A percentile compares a stretch with the other conserved stretches of the same genome.
Evolutionary conservation across 1,284 basidiomycete genomes (phyloP).

Genomic region (Sanghuangporus weigelae): DNA sequence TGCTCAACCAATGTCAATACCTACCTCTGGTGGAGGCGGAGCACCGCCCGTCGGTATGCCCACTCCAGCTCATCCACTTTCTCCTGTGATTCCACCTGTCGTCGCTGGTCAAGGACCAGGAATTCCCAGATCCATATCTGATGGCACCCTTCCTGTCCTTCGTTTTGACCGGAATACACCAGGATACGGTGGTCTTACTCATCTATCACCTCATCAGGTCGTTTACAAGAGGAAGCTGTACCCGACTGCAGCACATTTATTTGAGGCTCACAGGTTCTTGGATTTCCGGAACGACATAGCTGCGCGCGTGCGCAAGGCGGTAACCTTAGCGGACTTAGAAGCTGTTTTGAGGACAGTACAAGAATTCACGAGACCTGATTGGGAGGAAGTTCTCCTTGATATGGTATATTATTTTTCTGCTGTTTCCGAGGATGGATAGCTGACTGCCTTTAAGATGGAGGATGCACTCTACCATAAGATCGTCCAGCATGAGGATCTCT

Average conservation of each 20-base stretch:
- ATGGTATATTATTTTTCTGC: conserved; percentile 34
- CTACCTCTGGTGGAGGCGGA: background rate
- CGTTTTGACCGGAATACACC: conserved; percentile 31
- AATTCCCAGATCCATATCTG: background rate
- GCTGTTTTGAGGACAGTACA: conserved; percentile 38
- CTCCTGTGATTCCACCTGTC: background rate
- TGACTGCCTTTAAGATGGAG: conserved; percentile 42
- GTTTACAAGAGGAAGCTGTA: conserved; percentile 46
- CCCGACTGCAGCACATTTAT: conserved; percentile 59
- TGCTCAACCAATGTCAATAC: background rate
- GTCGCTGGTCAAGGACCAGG: background rate
- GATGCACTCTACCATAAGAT: conserved; percentile 58
- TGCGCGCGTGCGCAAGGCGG: conserved; percentile 43
- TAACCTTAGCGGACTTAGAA: conserved; percentile 44
- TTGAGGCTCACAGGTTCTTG: conserved; percentile 63
- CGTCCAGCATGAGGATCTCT: conserved; percentile 49
- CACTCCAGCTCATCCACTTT: background rate
- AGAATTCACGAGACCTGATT: conserved; percentile 42
- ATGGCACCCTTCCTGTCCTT: conserved; percentile 17
- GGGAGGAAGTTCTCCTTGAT: conserved; percentile 43
- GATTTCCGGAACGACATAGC: conserved; percentile 42
- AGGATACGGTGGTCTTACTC: conserved; percentile 42
- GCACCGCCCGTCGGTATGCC: background rate
- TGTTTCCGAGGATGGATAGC: background rate
- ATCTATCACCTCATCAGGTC: conserved; percentile 52